Percentiles rank a stretch among this genome's conserved stretches.
Evolutionary conservation across 805 yeast genomes (phyloP).

Genomic region (Myxozyma kluyveri): DNA sequence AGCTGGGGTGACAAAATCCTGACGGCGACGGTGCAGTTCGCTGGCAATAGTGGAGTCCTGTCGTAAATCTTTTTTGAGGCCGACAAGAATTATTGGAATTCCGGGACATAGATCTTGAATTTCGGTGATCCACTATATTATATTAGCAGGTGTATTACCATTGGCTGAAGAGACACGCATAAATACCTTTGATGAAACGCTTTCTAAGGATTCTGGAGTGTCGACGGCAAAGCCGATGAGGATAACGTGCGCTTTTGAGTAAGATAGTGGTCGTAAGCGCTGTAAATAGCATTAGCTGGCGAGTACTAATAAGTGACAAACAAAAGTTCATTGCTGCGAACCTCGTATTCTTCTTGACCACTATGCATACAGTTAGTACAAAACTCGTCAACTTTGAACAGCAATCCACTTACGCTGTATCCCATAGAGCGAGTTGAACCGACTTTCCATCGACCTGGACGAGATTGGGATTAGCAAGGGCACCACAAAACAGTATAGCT

Average conservation of each 20-base stretch:
- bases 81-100: conserved; percentile 75
- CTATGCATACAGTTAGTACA: conserved; percentile 18
- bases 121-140: conserved; percentile 71
- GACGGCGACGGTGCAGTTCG: conserved; percentile 48
- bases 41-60: conserved; percentile 41
- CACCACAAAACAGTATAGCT: not conserved
- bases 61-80: conserved; percentile 79
- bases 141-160: not conserved
- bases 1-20: conserved; percentile 42
- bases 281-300: conserved; percentile 8
- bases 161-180: not conserved
- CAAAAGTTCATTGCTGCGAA: conserved; percentile 9
- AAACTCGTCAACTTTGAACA: not conserved
- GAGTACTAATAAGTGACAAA: not conserved
- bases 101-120: conserved; percentile 76
- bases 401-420: conserved; percentile 60
- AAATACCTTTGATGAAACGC: conserved; percentile 61
- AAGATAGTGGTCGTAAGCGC: conserved; percentile 80
- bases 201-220: conserved; percentile 77
- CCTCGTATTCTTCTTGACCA: conserved; percentile 92
- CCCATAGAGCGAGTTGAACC: conserved; percentile 87
- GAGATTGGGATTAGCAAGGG: not conserved
- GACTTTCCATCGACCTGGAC: conserved; percentile 73
- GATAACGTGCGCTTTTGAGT: conserved; percentile 81
- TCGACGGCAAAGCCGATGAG: conserved; percentile 83